Base-by-base conservation (phyloP, 176 grass and related monocot genomes). In the Tuctoria greenei region DNA sequence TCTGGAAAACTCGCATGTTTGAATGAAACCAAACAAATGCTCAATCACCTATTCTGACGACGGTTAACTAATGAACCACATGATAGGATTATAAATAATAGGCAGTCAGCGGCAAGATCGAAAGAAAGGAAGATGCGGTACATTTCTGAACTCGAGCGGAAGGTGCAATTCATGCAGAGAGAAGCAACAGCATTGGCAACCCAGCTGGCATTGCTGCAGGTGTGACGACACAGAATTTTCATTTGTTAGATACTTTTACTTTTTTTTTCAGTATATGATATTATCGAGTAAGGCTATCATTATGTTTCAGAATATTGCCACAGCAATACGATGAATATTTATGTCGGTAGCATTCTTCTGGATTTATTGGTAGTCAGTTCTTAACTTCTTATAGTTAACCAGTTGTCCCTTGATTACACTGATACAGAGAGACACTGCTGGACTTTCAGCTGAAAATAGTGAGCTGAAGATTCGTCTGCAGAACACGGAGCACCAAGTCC, bases 391-490 rank as follows among this genome's bases (percentile, higher is more conserved):
- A n/a, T n/a, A n/a, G n/a, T n/a, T n/a, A n/a, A n/a, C n/a, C 20
- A 50, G 64, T 74, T 0, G 43, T 21, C 26, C 26, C 7, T 35
- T 46, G 15, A 31, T 20, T 24, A 28, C 41, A 8, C 71, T 85
- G 39, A 64, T 54, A 23, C 66, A 93, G 87, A 90, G 81, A 55
- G 77, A 93, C 66, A 89, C 90, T 2, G 81, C 87, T 67, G 81
- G 80, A 51, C 65, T 93, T 5, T 87, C 83, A 41, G 61, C 43
- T 7, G 83, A 93, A 75, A 93, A 93, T 15, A 87, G 65, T 25
- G 83, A 90, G 34, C 49, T 93, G 67, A 86, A 88, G 77, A 67
- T 84, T 15, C 75, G 47, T 1, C 61, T 89, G 45, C 83, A 93
- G 70, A 79, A 41, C 16, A 72, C 83, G 67, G 77, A 90, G 40